Conservation (phyloP, 1,284 basidiomycete species). For the Takashimella koratensis region DNA sequence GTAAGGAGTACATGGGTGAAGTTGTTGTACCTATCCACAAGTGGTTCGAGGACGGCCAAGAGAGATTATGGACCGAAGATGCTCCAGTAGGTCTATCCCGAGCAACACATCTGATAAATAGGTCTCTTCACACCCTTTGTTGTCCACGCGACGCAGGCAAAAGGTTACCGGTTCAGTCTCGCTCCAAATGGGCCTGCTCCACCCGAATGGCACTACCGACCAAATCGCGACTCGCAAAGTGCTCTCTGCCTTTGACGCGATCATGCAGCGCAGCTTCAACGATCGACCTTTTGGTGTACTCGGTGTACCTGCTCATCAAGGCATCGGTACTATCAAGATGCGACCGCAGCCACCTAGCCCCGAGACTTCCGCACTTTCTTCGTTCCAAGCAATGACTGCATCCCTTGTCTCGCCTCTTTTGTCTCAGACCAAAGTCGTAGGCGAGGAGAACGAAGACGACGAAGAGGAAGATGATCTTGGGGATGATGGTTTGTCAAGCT, state of each 20-base stretch:
- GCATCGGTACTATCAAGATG: constrained; percentile 70
- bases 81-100: constrained; percentile 30
- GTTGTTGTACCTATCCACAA: constrained; percentile 68
- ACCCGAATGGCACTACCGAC: constrained; percentile 42
- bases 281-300: constrained; percentile 54
- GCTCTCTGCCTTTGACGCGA: constrained; percentile 57
- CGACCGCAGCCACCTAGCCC: constrained; percentile 4
- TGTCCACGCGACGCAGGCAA: constrained; percentile 57
- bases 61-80: constrained; percentile 35
- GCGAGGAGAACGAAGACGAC: constrained; percentile 13
- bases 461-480: constrained; percentile 56
- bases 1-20: constrained; percentile 93
- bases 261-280: constrained; percentile 61
- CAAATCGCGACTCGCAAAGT: constrained; percentile 29
- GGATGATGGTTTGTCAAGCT: constrained; percentile 67
- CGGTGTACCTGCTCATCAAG: constrained; percentile 71
- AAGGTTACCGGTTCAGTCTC: constrained; percentile 60
- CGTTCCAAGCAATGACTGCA: constrained; percentile 17
- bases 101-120: constrained; percentile 30
- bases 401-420: constrained; percentile 21
- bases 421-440: background rate
- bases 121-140: constrained; percentile 57
- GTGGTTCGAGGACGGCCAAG: constrained; percentile 65
- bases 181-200: constrained; percentile 73
- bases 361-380: background rate